Percentiles rank a stretch among this genome's conserved stretches.
These are phyloP conservation scores for Nematocida sp. DNA, from an alignment of 371 early-diverging fungal species.

Conservation along the genomic window DNA sequence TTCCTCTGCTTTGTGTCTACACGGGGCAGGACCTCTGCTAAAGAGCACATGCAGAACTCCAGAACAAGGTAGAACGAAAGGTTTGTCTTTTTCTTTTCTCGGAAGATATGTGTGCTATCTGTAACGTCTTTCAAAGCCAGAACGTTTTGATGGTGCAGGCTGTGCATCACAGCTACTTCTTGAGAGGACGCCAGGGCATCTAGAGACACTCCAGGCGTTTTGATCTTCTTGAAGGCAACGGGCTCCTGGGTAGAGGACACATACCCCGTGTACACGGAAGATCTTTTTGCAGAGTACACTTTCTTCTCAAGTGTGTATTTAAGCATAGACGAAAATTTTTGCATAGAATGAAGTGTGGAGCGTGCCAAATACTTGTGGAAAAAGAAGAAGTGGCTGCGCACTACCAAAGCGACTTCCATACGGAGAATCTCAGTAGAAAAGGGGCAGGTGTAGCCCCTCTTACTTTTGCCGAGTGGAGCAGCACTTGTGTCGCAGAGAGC, in stretches of 20 bases:
- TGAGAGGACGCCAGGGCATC: no score
- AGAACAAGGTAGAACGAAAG: constrained; percentile 81
- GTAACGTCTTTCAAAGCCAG: constrained; percentile 89
- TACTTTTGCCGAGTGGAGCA: neutral
- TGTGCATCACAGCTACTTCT: constrained; percentile 84
- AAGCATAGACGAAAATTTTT: constrained; percentile 3
- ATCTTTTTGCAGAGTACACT: neutral
- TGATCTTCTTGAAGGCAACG: constrained; percentile 1
- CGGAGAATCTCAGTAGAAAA: constrained; percentile 39
- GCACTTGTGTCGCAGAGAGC: neutral
- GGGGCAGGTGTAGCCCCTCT: neutral
- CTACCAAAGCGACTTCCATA: constrained; percentile 30
- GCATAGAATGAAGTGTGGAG: constrained; percentile 33
- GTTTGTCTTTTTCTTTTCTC: constrained; percentile 75
- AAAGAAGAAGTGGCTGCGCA: constrained; percentile 10
- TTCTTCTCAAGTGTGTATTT: neutral
- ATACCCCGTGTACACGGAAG: constrained; percentile 4
- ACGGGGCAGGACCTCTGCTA: constrained; percentile 84
- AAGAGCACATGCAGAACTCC: constrained; percentile 81
- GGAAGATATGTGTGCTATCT: constrained; percentile 82
- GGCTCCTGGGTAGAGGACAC: neutral
- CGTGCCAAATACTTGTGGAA: constrained; percentile 29
- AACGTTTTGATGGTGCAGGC: constrained; percentile 77
- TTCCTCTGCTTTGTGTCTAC: constrained; percentile 89
- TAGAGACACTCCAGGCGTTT: no score